Conservation (phyloP, 208 protist genomes). For the Wallacemonas sp. region DNA sequence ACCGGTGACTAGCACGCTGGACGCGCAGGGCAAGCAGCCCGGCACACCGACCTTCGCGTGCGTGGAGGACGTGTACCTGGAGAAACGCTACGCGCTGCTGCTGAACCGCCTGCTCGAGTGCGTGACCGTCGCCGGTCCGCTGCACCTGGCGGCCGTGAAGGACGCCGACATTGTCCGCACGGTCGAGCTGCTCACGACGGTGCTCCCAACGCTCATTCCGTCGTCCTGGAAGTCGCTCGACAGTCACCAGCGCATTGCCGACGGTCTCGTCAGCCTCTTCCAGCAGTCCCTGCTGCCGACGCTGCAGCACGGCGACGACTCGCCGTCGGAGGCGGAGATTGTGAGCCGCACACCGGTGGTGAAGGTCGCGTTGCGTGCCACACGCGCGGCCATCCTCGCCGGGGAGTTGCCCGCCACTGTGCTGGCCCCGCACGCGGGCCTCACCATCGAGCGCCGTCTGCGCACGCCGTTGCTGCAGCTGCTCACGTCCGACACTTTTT, state of each 20-base stretch:
- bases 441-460: slow-evolving; percentile 35
- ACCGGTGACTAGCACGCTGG: too few species aligned
- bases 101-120: slow-evolving; percentile 45
- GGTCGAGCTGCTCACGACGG: slow-evolving; percentile 24
- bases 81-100: slow-evolving; percentile 28
- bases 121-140: slow-evolving; percentile 9
- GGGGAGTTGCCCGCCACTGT: not conserved
- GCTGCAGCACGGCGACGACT: slow-evolving; percentile 39
- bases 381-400: slow-evolving; percentile 18
- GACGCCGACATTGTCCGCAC: slow-evolving; percentile 24
- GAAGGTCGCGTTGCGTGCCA: slow-evolving; percentile 33
- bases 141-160: slow-evolving; percentile 23
- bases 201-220: slow-evolving; percentile 21
- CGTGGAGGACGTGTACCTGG: slow-evolving; percentile 19
- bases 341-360: slow-evolving; percentile 30
- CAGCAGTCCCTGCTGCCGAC: slow-evolving; percentile 36
- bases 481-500: slow-evolving; percentile 49
- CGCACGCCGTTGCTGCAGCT: slow-evolving; percentile 40
- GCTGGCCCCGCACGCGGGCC: slow-evolving; percentile 11
- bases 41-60: not conserved
- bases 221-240: slow-evolving; percentile 2
- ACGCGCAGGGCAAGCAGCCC: not conserved
- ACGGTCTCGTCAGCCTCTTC: slow-evolving; percentile 31
- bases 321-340: slow-evolving; percentile 46
- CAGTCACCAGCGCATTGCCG: slow-evolving; percentile 36